phyloP scores from a whole-genome alignment of 805 yeast species.

The Hanseniaspora valbyensis region DNA sequence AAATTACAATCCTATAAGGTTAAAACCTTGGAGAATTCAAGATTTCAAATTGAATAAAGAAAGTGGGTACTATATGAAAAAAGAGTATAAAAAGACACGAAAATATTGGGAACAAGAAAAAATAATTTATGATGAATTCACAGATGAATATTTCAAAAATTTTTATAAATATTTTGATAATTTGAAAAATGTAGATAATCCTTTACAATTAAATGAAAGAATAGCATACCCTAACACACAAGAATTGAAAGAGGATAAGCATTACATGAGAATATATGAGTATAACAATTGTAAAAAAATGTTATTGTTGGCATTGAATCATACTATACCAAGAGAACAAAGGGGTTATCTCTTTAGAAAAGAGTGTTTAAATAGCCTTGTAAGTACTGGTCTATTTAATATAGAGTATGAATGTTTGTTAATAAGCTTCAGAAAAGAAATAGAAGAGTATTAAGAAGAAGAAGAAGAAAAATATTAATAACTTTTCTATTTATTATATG shows the following conservation, averaged over 20 bases:
- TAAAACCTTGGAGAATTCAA: constrained; percentile 14
- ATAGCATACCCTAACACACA: constrained; percentile 10
- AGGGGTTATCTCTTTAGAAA: constrained; percentile 6
- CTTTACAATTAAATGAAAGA: constrained; percentile 3
- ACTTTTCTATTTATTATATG: too few species aligned
- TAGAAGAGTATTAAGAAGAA: neutral
- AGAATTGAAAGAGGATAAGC: constrained; percentile 9
- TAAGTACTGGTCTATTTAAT: neutral
- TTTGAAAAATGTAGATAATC: constrained; percentile 12
- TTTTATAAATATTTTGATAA: constrained; percentile 14
- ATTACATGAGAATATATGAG: neutral
- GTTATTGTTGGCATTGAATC: neutral
- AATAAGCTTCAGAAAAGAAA: constrained; percentile 2
- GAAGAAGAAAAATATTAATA: neutral
- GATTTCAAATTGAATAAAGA: constrained; percentile 12
- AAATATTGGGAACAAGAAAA: constrained; percentile 8
- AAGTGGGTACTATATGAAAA: neutral
- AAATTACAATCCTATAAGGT: constrained; percentile 13
- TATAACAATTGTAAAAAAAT: constrained; percentile 3
- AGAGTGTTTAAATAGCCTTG: neutral
- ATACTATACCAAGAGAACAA: neutral
- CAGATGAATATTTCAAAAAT: neutral
- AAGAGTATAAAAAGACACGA: constrained; percentile 4
- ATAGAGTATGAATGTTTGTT: neutral
- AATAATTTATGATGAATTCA: neutral